A percentile compares a stretch with the other conserved stretches of the same genome.
Evolutionary conservation across 164 flowering plant species (phyloP).

Genomic region (Nelumbo lutea): DNA sequence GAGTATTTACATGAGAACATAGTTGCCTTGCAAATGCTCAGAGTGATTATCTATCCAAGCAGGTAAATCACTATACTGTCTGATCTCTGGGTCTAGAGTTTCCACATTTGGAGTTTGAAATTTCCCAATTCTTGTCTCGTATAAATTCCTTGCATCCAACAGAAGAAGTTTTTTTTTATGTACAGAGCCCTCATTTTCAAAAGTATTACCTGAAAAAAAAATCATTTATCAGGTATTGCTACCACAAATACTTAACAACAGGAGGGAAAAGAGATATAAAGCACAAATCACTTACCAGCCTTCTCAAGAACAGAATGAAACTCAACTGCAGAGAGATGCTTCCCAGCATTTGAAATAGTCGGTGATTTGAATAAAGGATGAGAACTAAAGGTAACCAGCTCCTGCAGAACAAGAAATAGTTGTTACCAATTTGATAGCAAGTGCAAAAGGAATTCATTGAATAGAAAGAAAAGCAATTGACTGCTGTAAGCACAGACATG

Average conservation of each 20-base stretch:
- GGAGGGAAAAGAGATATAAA: neutral
- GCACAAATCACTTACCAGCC: constrained; percentile 38
- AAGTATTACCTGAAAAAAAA: constrained; percentile 22
- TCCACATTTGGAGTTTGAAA: constrained; percentile 58
- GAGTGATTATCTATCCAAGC: constrained; percentile 75
- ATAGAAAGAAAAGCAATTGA: neutral
- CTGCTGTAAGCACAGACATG: neutral
- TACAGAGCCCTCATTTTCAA: constrained; percentile 25
- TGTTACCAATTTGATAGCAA: neutral
- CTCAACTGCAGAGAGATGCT: constrained; percentile 77
- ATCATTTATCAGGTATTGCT: constrained; percentile 2
- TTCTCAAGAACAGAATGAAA: constrained; percentile 75
- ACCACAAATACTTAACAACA: neutral
- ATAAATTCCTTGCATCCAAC: constrained; percentile 89
- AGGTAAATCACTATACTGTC: constrained; percentile 93
- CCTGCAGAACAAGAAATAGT: constrained; percentile 37
- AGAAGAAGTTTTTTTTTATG: constrained; percentile 37
- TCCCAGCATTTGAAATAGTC: constrained; percentile 69
- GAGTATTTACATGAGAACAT: constrained; percentile 69
- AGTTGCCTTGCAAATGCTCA: constrained; percentile 58
- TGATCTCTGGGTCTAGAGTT: constrained; percentile 81
- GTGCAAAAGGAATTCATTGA: neutral
- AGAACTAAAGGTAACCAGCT: constrained; percentile 76
- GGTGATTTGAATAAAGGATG: constrained; percentile 65
- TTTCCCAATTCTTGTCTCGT: constrained; percentile 96